Conservation (phyloP, 257 asterid species). For the Vinca minor region DNA sequence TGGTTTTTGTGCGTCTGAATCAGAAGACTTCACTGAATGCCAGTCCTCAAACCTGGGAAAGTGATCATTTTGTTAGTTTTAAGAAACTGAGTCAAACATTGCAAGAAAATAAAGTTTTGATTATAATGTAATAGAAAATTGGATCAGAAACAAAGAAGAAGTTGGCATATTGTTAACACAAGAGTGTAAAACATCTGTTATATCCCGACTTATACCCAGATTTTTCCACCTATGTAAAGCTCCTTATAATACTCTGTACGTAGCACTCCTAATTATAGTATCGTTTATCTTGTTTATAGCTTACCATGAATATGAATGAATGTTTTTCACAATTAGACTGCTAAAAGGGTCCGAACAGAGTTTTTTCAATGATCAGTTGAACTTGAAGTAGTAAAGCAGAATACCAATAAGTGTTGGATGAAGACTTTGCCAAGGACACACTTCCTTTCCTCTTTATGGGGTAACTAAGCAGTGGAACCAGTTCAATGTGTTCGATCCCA, state of each 20-base stretch:
- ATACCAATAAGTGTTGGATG: not conserved
- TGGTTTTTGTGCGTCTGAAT: slow-evolving; percentile 16
- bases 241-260: too few species aligned
- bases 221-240: too few species aligned
- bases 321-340: not conserved
- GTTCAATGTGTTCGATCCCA: too few species aligned
- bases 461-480: too few species aligned
- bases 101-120: not conserved
- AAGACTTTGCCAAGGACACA: not conserved
- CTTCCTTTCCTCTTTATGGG: not conserved
- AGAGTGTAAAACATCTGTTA: too few species aligned
- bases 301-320: too few species aligned
- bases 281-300: too few species aligned
- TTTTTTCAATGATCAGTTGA: not conserved
- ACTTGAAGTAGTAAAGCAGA: not conserved
- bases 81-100: not conserved
- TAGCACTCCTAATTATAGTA: too few species aligned
- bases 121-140: not conserved
- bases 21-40: slow-evolving; percentile 27
- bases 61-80: not conserved
- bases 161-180: too few species aligned
- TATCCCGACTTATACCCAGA: too few species aligned
- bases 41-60: slow-evolving; percentile 37
- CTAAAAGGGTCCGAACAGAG: not conserved
- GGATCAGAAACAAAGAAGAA: not conserved